Base-by-base conservation (phyloP, 306 rosid species). In the Vigna angularis region DNA sequence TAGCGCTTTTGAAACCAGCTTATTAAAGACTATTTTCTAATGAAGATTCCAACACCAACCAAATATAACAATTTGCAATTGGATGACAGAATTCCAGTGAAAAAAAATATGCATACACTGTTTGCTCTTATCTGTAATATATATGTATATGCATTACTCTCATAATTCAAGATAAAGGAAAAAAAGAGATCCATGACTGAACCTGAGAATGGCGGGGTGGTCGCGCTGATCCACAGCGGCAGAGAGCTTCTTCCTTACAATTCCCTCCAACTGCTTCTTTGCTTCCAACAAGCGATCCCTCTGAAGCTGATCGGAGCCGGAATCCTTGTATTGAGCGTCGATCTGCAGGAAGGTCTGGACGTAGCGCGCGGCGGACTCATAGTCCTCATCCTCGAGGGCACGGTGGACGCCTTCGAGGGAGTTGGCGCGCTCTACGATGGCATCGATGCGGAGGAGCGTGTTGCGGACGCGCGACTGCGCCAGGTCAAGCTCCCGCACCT, bases 401-500 rank as follows among this genome's bases (percentile, higher is more conserved):
- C 77, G 81, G 71, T 83, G 79, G 0, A 89, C 95, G 6, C 97
- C 97, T 20, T 95, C 97, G 40, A 92, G 86, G 71, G 95, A 95
- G 78, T 83, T 89, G 20, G 87, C 90, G 22, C 93, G 83, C 75
- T 92, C 92, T 0, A 91, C 97, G 45, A 95, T 88, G 66, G 98
- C 95, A 58, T 95, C 97, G 38, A 95, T 86, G 42, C 97, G 93
- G 59, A 81, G 91, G 30, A 95, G 89, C 24, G 97, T 95, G 79
- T 92, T 80, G 4, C 85, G 82, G 57, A 95, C 98, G 22, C 93
- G 93, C 18, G 98, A 95, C 74, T 95, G 97, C 0, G 98, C 98
- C 13, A 95, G 81, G 83, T 94, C 98, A 66, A 94, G 97, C 73
- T 94, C 97, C 3, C 98, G 92, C 38, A 94, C 97, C 82, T 94